Percentiles rank a stretch among this genome's conserved stretches.
Evolutionary conservation across 164 flowering plant genomes (phyloP).

Genomic region (Vitis rotundifolia): DNA sequence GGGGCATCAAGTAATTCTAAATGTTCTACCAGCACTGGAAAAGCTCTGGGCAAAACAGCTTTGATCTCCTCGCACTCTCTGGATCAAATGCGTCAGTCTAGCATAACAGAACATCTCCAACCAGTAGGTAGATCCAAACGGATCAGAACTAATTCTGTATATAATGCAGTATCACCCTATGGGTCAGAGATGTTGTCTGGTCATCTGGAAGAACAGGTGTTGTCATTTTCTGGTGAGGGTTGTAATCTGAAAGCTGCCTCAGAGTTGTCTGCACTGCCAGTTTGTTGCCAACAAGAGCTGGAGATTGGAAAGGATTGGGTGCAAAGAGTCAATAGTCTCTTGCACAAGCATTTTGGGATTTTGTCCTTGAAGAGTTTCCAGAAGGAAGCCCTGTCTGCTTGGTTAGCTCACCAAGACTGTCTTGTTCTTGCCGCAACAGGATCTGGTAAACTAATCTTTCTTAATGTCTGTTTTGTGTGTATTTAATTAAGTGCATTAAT

Average conservation of each 20-base stretch:
- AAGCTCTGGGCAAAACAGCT: conserved; percentile 32
- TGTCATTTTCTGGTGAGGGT: not conserved
- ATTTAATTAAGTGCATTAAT: not conserved
- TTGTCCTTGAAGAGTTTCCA: conserved; percentile 79
- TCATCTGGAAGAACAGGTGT: conserved; percentile 14
- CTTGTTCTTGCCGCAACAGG: conserved; percentile 97
- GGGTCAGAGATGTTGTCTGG: conserved; percentile 14
- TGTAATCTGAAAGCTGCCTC: not conserved
- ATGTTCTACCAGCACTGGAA: conserved; percentile 16
- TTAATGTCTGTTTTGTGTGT: not conserved
- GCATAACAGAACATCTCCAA: conserved; percentile 49
- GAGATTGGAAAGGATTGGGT: conserved; percentile 63
- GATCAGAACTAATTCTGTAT: conserved; percentile 15
- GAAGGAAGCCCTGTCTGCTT: conserved; percentile 75
- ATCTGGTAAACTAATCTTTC: conserved; percentile 53
- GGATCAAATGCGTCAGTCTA: conserved; percentile 49
- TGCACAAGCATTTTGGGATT: conserved; percentile 70
- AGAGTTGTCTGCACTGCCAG: conserved; percentile 8
- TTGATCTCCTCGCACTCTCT: conserved; percentile 12
- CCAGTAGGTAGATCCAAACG: conserved; percentile 25
- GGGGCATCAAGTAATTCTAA: conserved; percentile 20
- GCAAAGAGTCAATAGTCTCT: conserved; percentile 37
- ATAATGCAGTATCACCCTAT: conserved; percentile 14
- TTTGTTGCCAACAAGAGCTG: conserved; percentile 17
- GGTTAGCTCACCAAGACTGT: conserved; percentile 72